phyloP scores from a whole-genome alignment of 2,329 filamentous ascomycete species.

The Botrytis deweyae region DNA sequence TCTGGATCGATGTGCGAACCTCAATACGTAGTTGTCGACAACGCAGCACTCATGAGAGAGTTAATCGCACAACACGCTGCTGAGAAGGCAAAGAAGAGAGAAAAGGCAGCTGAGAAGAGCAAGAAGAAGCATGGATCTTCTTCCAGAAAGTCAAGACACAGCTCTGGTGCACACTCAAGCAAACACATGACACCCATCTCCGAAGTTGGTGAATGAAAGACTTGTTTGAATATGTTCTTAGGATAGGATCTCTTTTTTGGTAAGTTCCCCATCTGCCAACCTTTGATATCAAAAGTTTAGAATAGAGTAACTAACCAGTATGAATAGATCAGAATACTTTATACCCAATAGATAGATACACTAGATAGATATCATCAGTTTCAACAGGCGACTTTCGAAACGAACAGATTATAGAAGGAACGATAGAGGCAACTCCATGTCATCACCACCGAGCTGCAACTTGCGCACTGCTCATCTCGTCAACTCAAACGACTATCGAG shows the following conservation, averaged over 20 bases:
- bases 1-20: conserved; percentile 30
- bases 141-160: conserved; percentile 37
- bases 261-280: not conserved
- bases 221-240: not conserved
- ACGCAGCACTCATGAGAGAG: conserved; percentile 35
- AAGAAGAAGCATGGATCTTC: conserved; percentile 34
- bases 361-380: conserved; percentile 12
- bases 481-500: not conserved
- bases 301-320: not conserved
- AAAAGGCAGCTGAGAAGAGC: conserved; percentile 19
- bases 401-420: not conserved
- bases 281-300: not conserved
- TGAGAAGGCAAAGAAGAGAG: conserved; percentile 37
- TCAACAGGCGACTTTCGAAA: conserved; percentile 13
- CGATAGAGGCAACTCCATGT: not conserved
- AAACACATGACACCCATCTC: conserved; percentile 60
- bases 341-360: conserved; percentile 14
- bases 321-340: conserved; percentile 3
- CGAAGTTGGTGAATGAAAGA: conserved; percentile 48
- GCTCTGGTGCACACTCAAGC: conserved; percentile 38
- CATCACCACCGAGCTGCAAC: not conserved
- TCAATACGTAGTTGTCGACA: conserved; percentile 32
- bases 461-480: not conserved
- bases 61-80: conserved; percentile 36
- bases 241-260: not conserved